These are phyloP conservation scores for Dactylellina haptotyla DNA, from an alignment of 2,329 filamentous ascomycete genomes.

Conservation along the genomic window DNA sequence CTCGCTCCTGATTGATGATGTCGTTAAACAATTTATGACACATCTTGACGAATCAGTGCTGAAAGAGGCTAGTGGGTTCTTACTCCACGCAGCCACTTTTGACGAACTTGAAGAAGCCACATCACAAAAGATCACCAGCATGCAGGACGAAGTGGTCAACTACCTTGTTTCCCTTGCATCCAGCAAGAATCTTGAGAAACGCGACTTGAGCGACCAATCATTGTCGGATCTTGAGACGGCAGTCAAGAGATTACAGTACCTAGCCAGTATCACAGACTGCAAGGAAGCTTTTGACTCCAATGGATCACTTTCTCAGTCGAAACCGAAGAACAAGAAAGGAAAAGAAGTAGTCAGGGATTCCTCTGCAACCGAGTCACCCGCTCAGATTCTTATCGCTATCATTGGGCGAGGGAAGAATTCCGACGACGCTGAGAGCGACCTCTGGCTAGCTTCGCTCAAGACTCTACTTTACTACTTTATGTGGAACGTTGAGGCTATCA, in stretches of 20 bases:
- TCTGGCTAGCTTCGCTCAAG: conserved; percentile 79
- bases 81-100: conserved; percentile 84
- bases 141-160: conserved; percentile 87
- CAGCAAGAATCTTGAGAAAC: conserved; percentile 77
- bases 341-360: conserved; percentile 59
- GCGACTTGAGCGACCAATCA: conserved; percentile 72
- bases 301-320: conserved; percentile 58
- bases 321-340: conserved; percentile 62
- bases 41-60: conserved; percentile 88
- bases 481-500: conserved; percentile 80
- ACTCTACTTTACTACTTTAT: conserved; percentile 88
- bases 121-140: conserved; percentile 77
- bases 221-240: conserved; percentile 78
- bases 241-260: conserved; percentile 80
- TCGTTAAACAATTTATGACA: conserved; percentile 92
- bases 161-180: conserved; percentile 77
- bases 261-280: conserved; percentile 82
- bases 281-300: conserved; percentile 75
- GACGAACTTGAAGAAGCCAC: conserved; percentile 89
- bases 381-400: conserved; percentile 77
- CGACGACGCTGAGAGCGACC: conserved; percentile 80
- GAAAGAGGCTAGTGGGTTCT: conserved; percentile 80
- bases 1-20: conserved; percentile 83
- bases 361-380: conserved; percentile 66
- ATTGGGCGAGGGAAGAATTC: conserved; percentile 78